Conservation (phyloP, 179 eudicot genomes). For the Actinidia polygama region DNA sequence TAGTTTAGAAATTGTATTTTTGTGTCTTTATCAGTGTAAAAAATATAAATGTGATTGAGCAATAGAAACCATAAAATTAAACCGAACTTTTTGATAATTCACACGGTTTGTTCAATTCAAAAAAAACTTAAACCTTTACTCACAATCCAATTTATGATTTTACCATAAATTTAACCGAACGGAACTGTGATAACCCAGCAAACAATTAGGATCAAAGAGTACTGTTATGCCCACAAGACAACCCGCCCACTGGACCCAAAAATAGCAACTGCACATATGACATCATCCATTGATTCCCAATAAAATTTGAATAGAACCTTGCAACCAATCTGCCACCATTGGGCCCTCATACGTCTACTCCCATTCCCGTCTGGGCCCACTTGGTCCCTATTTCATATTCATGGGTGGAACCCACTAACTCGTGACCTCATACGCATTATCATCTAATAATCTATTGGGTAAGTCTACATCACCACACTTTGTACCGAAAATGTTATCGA, state of each 20-base stretch:
- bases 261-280: neutral
- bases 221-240: no score
- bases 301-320: neutral
- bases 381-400: neutral
- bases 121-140: neutral
- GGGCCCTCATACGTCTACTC: neutral
- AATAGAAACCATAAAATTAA: no score
- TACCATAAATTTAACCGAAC: neutral
- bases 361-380: neutral
- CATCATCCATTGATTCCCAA: neutral
- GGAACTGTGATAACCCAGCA: neutral
- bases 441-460: no score
- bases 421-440: neutral
- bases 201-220: no score
- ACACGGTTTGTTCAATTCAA: neutral
- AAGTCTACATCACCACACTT: no score
- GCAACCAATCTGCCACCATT: no score
- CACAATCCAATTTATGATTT: neutral
- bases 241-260: neutral
- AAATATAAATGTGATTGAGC: no score
- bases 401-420: neutral
- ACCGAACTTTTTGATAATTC: no score
- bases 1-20: no score
- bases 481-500: no score
- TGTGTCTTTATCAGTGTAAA: no score